phyloP scores from a whole-genome alignment of 495 filamentous ascomycete species.

The Glonium stellatum region DNA sequence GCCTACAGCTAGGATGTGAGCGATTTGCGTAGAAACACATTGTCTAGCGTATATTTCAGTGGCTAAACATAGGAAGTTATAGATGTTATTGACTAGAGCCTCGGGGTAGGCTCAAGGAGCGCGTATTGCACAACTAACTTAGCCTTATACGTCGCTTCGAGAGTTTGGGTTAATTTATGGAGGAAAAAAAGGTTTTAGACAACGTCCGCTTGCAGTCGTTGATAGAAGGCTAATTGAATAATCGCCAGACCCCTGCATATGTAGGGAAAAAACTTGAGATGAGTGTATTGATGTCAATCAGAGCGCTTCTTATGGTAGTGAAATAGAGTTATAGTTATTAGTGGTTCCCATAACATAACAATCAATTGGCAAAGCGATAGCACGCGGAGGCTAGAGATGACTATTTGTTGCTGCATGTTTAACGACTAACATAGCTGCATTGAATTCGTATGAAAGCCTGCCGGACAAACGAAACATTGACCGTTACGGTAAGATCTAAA shows the following conservation, averaged over 20 bases:
- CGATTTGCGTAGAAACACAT: neutral
- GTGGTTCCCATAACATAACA: neutral
- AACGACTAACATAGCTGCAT: neutral
- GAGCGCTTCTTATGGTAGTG: neutral
- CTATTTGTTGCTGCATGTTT: slow-evolving; percentile 5
- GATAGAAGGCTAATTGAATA: neutral
- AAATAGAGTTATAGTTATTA: neutral
- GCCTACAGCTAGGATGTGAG: neutral
- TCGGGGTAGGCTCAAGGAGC: too few relatives aligned
- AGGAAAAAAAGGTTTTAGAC: too few relatives aligned
- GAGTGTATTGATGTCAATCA: too few relatives aligned
- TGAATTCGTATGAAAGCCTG: neutral
- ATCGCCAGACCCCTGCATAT: neutral
- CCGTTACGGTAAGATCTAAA: slow-evolving; percentile 1
- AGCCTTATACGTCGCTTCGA: too few relatives aligned
- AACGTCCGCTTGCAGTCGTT: neutral
- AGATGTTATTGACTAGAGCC: too few relatives aligned
- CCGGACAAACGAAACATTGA: neutral
- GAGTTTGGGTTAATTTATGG: too few relatives aligned
- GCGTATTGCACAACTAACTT: too few relatives aligned
- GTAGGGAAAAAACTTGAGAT: too few relatives aligned
- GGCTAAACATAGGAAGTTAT: too few relatives aligned
- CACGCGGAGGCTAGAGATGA: neutral
- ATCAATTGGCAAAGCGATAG: neutral
- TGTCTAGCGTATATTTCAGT: neutral